Base-by-base conservation (phyloP, 1,284 basidiomycete species). In the Fomitopsis palustris region DNA sequence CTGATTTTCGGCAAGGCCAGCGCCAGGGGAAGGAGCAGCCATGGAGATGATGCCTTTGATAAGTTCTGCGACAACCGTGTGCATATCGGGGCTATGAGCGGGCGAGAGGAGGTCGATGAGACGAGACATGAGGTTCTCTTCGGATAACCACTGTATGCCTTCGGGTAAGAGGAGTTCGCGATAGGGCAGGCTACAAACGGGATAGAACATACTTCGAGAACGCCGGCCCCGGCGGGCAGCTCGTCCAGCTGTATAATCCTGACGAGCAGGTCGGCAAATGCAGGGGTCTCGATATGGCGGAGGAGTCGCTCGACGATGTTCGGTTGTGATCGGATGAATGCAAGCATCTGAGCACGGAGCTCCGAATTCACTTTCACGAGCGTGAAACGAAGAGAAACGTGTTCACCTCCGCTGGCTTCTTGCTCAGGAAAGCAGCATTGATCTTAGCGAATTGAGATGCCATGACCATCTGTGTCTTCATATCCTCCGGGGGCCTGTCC, bases 41-140 rank as follows among this genome's bases (percentile, higher is more conserved):
- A 98, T 91, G 25, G 95, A 92, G 65, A 99, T 95, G 65, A 98
- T 95, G 57, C 91, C 90, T 74, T 97, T 97, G 69, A 99, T 86
- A 54, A 98, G 83, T 63, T 99, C 97, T 1, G 95, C 84, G 33
- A 95, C 93, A 53, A 95, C 88, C 29, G 86, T 83, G 74, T 99
- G 96, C 60, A 92, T 86, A 62, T 95, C 89, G 19, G 86, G 79
- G 10, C 87, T 84, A 61, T 93, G 79, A 10, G 82, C 73, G 0
- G 97, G 95, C 0, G 95, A 92, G 17, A 98, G 85, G 21, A 96
- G 81, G 64, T 86, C 86, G 60, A 98, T 84, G 41, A 98, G 82
- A 49, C 87, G 86, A 29, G 85, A 83, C 72, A 98, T 91, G 54
- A 99, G 85, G 61, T 87, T 84, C 76, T 98, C 85, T 38, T 87